Evolutionary conservation across 768 basidiomycete species (phyloP), one percentile per base, ranked within the genome.

Genomic region (Chalciporus pseudorubinellus): DNA sequence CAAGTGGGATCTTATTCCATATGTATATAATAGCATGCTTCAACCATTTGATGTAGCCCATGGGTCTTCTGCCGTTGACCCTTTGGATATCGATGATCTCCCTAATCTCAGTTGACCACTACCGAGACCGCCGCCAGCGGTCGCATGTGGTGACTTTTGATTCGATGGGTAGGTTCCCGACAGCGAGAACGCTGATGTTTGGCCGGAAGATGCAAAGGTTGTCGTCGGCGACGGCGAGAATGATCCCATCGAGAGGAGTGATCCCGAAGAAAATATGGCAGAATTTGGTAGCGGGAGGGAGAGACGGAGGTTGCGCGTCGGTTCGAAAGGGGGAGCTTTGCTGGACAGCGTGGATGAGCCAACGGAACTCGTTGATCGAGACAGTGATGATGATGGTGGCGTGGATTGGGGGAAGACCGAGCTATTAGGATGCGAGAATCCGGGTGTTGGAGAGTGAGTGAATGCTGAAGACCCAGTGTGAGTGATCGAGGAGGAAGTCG

Each of bases 321-420:
- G 81, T 58, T 83, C 81, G 48, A 83, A 83, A 14, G 80, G 76
- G 4, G 75, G 71, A 2, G 81, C 82, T 34, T 74, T 77, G 51
- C 77, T 75, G 10, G 81, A 82, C n/a, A 82, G 61, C 12, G 67
- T 76, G 8, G 78, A 78, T 3, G 68, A 59, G 10, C 64, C 41
- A 2, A 58, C 50, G 1, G 70, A 64, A 33, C 59, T 67, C 26
- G 65, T 65, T 1, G 68, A 68, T 18, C 64, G 59, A 34, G 65
- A 61, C 11, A 68, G 46, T 1, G 62, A 59, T 4, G 70, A 59
- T 11, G 67, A 46, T 5, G 70, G 58, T 11, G 67, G 39, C 6
- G 57, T 48, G 14, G 63, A 50, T n/a, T 50, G 57, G 3, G 62
- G 51, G 8, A 65, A 48, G 22, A 59, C 48, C 21, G 63, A 40